These are phyloP conservation scores for Hygrocybe coccinea DNA, from an alignment of 768 basidiomycete species.

Conservation along the genomic window DNA sequence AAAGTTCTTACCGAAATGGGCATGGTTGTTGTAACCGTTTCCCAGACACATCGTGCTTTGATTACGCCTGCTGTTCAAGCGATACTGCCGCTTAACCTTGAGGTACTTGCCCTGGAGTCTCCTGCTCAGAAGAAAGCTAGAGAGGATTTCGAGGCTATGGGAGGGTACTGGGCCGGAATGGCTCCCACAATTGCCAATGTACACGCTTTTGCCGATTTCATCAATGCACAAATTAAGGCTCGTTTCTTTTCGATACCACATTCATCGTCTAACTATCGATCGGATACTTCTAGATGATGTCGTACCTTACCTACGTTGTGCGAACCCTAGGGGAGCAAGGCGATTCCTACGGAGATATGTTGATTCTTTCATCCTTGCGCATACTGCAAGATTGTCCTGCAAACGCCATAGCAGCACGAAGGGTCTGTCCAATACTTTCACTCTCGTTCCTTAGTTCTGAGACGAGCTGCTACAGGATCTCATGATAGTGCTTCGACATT, in stretches of 20 bases:
- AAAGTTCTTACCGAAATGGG: slow-evolving; percentile 94
- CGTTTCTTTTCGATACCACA: slow-evolving; percentile 15
- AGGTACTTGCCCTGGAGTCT: slow-evolving; percentile 71
- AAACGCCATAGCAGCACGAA: slow-evolving; percentile 75
- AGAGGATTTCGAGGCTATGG: slow-evolving; percentile 75
- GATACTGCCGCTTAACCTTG: slow-evolving; percentile 74
- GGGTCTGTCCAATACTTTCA: slow-evolving; percentile 41
- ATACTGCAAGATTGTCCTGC: slow-evolving; percentile 91
- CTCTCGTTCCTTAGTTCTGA: neutral
- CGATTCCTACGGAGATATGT: slow-evolving; percentile 71
- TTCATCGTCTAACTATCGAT: slow-evolving; percentile 15
- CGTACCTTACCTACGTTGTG: slow-evolving; percentile 86
- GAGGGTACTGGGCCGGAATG: slow-evolving; percentile 78
- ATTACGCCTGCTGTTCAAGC: slow-evolving; percentile 63
- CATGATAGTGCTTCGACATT: slow-evolving; percentile 87
- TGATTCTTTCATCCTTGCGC: slow-evolving; percentile 78
- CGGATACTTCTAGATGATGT: slow-evolving; percentile 61
- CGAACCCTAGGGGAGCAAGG: slow-evolving; percentile 56
- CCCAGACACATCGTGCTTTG: slow-evolving; percentile 69
- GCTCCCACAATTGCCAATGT: slow-evolving; percentile 70
- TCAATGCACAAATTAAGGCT: slow-evolving; percentile 89
- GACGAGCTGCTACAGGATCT: slow-evolving; percentile 56
- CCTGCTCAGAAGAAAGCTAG: slow-evolving; percentile 77
- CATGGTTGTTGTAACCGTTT: slow-evolving; percentile 85
- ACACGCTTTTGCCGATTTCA: slow-evolving; percentile 72